Evolutionary conservation across 805 yeast species (phyloP).

Genomic region (Kuraishia piskuri): DNA sequence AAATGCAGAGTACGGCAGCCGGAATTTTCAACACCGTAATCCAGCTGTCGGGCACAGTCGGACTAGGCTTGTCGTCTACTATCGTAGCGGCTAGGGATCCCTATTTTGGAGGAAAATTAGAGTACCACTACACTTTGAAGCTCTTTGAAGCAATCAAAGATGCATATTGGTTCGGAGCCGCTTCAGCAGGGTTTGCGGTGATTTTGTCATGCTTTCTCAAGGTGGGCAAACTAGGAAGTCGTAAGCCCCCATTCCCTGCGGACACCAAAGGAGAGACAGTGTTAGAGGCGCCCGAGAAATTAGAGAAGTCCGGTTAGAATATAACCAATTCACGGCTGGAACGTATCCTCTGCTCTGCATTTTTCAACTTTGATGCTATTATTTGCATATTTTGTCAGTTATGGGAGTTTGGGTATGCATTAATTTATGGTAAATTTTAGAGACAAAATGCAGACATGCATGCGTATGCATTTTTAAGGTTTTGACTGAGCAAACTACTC

Average conservation of each 20-base stretch:
- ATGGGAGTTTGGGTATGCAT: background rate
- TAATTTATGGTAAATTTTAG: background rate
- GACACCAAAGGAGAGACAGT: background rate
- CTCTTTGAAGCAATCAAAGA: conserved; percentile 25
- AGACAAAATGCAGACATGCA: background rate
- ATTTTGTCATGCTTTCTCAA: conserved; percentile 17
- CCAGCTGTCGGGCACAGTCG: conserved; percentile 32
- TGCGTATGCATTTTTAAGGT: background rate
- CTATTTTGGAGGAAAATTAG: conserved; percentile 19
- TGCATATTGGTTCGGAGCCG: conserved; percentile 31
- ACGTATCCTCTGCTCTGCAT: no score
- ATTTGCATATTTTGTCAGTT: background rate
- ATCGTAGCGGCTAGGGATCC: conserved; percentile 25
- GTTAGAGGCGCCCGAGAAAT: background rate
- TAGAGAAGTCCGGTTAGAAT: background rate
- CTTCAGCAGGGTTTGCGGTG: conserved; percentile 18
- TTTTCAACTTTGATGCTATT: no score
- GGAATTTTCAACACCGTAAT: conserved; percentile 39
- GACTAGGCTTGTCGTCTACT: conserved; percentile 32
- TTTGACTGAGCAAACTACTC: background rate
- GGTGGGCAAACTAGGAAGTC: conserved; percentile 18
- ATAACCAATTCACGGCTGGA: background rate
- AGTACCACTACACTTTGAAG: conserved; percentile 12
- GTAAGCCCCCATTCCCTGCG: background rate
- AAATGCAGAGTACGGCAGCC: conserved; percentile 37